Evolutionary conservation across 2,329 filamentous ascomycete species (phyloP), one percentile per base, ranked within the genome.

Genomic region (Nemania sp.): DNA sequence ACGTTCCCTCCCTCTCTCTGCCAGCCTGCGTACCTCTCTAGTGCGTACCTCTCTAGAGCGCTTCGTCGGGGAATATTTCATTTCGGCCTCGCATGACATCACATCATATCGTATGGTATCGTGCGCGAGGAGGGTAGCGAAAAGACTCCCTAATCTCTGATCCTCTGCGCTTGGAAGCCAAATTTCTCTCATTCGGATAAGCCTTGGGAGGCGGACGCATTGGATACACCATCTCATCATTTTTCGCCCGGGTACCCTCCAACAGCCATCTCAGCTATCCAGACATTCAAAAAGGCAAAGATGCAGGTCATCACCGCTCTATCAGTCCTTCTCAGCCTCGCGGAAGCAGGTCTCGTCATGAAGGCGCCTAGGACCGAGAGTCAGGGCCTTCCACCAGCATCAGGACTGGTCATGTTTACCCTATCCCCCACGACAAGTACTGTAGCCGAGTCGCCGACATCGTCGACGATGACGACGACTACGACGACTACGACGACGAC

Each of bases 341-440:
- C 50, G 11, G 54, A 58, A 39, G 59, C 59, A 49, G 59, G 54
- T 5, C 42, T 47, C 43, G 35, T 62, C 21, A 34, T 17, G 6
- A 54, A 50, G 18, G 55, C 54, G 7, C 54, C 59, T 2, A 32
- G 59, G 39, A 62, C 59, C 7, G 59, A 20, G 45, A 54, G 2
- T 11, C 20, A 46, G 6, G 32, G 12, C 7, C 12, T 55, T 5
- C 29, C 25, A 17, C 20, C 32, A 13, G 6, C 25, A 15, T 40
- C 48, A 9, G 40, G 20, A 3, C 7, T 40, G 11, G 37, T 50
- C 25, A 43, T 43, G 7, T 21, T 45, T 25, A 57, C 47, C 2
- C 17, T 29, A 12, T 17, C 18, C 15, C 2, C 21, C 6, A 12
- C 45, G 13, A 20, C 43, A 13, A 10, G 15, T 18, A 34, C 46